Evolutionary conservation across 2,329 filamentous ascomycete species (phyloP), one percentile per base, ranked within the genome.

Genomic region (Ascochyta clinopodiicola): DNA sequence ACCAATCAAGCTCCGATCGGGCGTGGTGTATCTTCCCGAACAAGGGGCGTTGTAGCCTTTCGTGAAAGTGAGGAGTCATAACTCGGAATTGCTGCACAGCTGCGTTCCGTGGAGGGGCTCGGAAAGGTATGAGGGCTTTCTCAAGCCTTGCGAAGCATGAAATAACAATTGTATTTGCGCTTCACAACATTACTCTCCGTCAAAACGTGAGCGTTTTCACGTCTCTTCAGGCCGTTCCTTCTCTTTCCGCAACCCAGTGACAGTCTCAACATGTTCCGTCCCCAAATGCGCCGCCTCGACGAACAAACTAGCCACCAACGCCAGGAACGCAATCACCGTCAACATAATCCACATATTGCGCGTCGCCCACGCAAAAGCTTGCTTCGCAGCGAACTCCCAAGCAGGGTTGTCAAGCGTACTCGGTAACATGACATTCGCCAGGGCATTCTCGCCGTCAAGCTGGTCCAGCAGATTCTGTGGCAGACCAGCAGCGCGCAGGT

Each of bases 391-490:
- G 2, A 63, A 46, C 56, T 77, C 79, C 55, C 84, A 78, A 1
- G 71, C 72, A 0, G 78, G 73, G 0, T 75, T 68, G 54, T 77
- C 74, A 6, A 91, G 74, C 0, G 67, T 66, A 6, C 79, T 76
- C 3, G 89, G 82, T 6, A 85, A 61, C 51, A 81, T 77, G 2
- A 88, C 84, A 69, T 84, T 86, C 19, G 88, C 82, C 21, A 85
- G 81, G 24, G 88, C 85, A 52, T 82, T 81, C 57, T 79, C 75
- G 10, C 87, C 86, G 2, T 84, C 81, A 1, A 90, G 77, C 44
- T 78, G 66, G 6, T 71, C 61, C 0, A 84, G 80, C 1, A 82
- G 69, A 1, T 81, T 66, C 0, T 76, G 71, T 0, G 83, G 82
- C 0, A 90, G 77, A 1, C 79, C 76, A 3, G 81, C 77, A 21